A percentile compares a stretch with the other conserved stretches of the same genome.
phyloP scores from a whole-genome alignment of 176 grass and related monocot genomes.

The Saccharum spontaneum region DNA sequence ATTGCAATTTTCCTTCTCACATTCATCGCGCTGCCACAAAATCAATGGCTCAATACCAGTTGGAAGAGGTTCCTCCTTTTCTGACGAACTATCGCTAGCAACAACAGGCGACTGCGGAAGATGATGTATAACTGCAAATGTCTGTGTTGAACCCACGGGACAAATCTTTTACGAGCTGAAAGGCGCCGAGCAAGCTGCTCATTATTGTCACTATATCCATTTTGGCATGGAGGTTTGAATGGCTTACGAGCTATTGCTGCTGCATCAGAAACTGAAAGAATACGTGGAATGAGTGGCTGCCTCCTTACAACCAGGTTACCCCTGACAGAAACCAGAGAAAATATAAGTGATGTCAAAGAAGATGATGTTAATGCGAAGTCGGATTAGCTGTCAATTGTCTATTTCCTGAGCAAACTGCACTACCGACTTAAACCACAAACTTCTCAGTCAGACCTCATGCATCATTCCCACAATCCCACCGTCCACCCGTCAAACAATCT shows the following conservation, averaged over 20 bases:
- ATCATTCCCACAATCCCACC: neutral
- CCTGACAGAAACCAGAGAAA: conserved; percentile 53
- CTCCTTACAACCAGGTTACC: conserved; percentile 82
- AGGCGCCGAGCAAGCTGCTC: conserved; percentile 76
- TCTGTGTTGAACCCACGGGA: conserved; percentile 69
- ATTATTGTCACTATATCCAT: conserved; percentile 66
- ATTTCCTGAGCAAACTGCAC: conserved; percentile 13
- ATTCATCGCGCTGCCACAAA: conserved; percentile 71
- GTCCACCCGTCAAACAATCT: neutral
- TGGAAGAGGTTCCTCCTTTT: conserved; percentile 72
- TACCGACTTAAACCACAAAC: neutral
- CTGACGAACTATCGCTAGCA: conserved; percentile 45
- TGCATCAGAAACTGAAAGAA: conserved; percentile 89
- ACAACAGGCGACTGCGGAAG: conserved; percentile 40
- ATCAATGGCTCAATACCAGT: conserved; percentile 89
- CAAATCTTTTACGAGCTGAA: conserved; percentile 85
- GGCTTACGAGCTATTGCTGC: conserved; percentile 82
- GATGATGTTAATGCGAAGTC: neutral
- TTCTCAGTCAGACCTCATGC: neutral
- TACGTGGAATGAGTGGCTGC: conserved; percentile 86
- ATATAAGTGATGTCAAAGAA: conserved; percentile 30
- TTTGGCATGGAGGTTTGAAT: conserved; percentile 83
- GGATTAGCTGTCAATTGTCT: neutral
- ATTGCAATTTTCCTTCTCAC: conserved; percentile 62
- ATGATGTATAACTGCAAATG: conserved; percentile 55